phyloP scores from a whole-genome alignment of 2,329 filamentous ascomycete species.

The Diaporthe nobilis region DNA sequence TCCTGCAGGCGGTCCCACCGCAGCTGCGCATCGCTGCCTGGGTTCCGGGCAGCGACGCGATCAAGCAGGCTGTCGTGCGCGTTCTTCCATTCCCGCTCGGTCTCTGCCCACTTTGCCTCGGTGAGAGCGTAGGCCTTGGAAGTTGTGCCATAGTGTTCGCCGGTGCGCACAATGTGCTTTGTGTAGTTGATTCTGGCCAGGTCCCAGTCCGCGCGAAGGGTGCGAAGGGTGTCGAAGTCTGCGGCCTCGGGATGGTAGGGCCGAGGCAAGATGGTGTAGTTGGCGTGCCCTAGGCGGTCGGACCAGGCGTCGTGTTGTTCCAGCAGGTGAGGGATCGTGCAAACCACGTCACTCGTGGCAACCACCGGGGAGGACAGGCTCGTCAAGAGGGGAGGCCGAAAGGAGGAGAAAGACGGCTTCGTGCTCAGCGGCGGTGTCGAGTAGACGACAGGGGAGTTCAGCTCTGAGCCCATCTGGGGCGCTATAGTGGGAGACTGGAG shows the following conservation, averaged over 20 bases:
- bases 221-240: slow-evolving; percentile 69
- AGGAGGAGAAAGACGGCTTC: slow-evolving; percentile 83
- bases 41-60: slow-evolving; percentile 59
- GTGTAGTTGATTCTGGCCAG: slow-evolving; percentile 87
- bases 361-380: slow-evolving; percentile 74
- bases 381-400: slow-evolving; percentile 73
- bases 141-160: slow-evolving; percentile 90
- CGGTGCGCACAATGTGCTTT: slow-evolving; percentile 88
- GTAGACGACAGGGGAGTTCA: slow-evolving; percentile 55
- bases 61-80: slow-evolving; percentile 76
- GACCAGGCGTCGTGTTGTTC: slow-evolving; percentile 87
- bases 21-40: slow-evolving; percentile 47
- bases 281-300: slow-evolving; percentile 88
- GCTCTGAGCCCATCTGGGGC: slow-evolving; percentile 61
- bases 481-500: slow-evolving; percentile 87
- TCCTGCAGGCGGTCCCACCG: slow-evolving; percentile 60
- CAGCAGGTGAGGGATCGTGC: slow-evolving; percentile 74
- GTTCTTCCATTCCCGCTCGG: slow-evolving; percentile 80
- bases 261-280: slow-evolving; percentile 88
- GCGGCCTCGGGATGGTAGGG: slow-evolving; percentile 80
- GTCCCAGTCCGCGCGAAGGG: slow-evolving; percentile 85
- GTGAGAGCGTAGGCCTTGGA: slow-evolving; percentile 91
- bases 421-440: slow-evolving; percentile 83
- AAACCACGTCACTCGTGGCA: slow-evolving; percentile 56
- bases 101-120: slow-evolving; percentile 88